These are phyloP conservation scores for Xylaria hypoxylon DNA, from an alignment of 2,329 filamentous ascomycete species.

Conservation along the genomic window DNA sequence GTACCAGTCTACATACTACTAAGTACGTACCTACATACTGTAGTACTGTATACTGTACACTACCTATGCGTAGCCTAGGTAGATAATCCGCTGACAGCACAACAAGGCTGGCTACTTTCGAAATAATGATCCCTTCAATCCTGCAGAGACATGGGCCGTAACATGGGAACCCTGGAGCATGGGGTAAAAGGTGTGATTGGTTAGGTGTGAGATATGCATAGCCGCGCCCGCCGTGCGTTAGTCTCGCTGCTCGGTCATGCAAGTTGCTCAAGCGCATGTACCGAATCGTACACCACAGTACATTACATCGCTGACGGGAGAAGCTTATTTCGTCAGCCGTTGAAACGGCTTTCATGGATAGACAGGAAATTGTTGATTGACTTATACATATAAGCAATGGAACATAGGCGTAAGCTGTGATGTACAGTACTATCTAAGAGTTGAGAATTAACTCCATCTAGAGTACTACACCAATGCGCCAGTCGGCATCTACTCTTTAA, in stretches of 20 bases:
- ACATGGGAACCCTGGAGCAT: slow-evolving; percentile 39
- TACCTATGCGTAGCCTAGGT: no score
- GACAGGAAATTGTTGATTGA: slow-evolving; percentile 12
- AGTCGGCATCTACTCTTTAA: slow-evolving; percentile 5
- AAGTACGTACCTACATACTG: no score
- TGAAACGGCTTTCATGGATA: slow-evolving; percentile 37
- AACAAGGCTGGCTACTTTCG: slow-evolving; percentile 41
- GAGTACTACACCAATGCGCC: not conserved
- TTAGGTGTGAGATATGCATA: slow-evolving; percentile 52
- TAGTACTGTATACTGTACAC: no score
- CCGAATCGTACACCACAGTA: slow-evolving; percentile 26
- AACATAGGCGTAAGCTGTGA: slow-evolving; percentile 13
- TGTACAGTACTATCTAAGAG: slow-evolving; percentile 1
- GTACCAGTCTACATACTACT: not conserved
- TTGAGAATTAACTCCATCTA: slow-evolving; percentile 2
- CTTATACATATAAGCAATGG: slow-evolving; percentile 9
- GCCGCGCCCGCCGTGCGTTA: slow-evolving; percentile 55
- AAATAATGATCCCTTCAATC: slow-evolving; percentile 37
- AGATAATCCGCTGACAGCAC: slow-evolving; percentile 22
- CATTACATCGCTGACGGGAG: slow-evolving; percentile 39
- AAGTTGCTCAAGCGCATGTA: slow-evolving; percentile 50
- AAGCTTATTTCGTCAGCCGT: slow-evolving; percentile 42
- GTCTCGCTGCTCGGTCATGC: slow-evolving; percentile 51
- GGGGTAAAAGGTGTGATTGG: slow-evolving; percentile 50
- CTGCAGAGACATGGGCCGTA: slow-evolving; percentile 37